Percentiles rank a stretch among this genome's conserved stretches.
These are phyloP conservation scores for Cyclotella distinguenda DNA, from an alignment of 108 stramenopile species.

Conservation along the genomic window DNA sequence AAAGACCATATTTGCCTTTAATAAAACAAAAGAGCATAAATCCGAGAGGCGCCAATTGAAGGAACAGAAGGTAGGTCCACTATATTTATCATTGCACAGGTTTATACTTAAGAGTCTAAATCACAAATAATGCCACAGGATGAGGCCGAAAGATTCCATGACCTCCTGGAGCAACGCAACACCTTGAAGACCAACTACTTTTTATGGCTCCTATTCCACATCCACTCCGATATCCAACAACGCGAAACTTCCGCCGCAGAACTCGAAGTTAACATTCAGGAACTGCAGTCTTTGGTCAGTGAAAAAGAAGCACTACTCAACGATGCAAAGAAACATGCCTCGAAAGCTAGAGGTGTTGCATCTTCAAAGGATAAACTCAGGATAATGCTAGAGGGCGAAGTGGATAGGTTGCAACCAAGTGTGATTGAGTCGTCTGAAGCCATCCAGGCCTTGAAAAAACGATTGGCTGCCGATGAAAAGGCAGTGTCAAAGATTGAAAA, in stretches of 20 bases:
- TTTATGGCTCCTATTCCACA: slow-evolving; percentile 93
- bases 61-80: slow-evolving; percentile 79
- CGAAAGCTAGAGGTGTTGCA: slow-evolving; percentile 55
- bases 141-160: slow-evolving; percentile 88
- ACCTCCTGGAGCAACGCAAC: slow-evolving; percentile 63
- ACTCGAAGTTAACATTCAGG: slow-evolving; percentile 60
- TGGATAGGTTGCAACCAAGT: slow-evolving; percentile 70
- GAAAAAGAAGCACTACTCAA: slow-evolving; percentile 64
- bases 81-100: neutral
- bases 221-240: slow-evolving; percentile 80
- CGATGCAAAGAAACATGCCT: slow-evolving; percentile 70
- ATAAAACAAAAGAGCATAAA: slow-evolving; percentile 90
- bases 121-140: slow-evolving; percentile 37
- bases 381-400: slow-evolving; percentile 58
- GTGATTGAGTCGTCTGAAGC: slow-evolving; percentile 75
- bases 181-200: slow-evolving; percentile 82
- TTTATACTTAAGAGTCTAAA: too few relatives aligned
- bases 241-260: slow-evolving; percentile 58
- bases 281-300: slow-evolving; percentile 51
- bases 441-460: slow-evolving; percentile 64
- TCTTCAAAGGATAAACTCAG: slow-evolving; percentile 73
- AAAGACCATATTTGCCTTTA: slow-evolving; percentile 77
- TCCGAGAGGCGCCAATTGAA: slow-evolving; percentile 86
- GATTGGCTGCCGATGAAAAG: slow-evolving; percentile 59
- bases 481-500: slow-evolving; percentile 58